Evolutionary conservation across 1,139 yeast genomes (phyloP), one percentile per base, ranked within the genome.

Genomic region (Candida neerlandica): DNA sequence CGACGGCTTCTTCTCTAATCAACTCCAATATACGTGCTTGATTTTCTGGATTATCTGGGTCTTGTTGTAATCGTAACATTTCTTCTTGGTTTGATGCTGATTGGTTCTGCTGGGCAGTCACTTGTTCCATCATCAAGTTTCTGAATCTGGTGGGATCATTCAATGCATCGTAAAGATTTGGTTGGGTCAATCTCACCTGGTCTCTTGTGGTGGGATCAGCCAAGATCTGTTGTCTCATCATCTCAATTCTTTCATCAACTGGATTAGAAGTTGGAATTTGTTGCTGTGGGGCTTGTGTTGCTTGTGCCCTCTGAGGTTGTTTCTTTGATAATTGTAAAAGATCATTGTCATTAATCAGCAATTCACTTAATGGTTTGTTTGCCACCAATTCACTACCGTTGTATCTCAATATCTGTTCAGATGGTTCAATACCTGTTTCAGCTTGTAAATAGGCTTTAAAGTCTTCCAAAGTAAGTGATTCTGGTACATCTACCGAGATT

Each of bases 401-500:
- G 57, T 71, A 73, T 29, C 72, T 64, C 46, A 88, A 59, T 12
- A 75, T 65, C 61, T 85, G 89, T 19, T 69, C 59, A 0, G 57
- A 54, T 2, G 81, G 72, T 5, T 73, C 72, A 34, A 86, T 76
- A 21, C 73, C 78, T 18, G 90, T 80, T 60, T 91, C 97, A 2
- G 90, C 85, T 56, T 85, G 90, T 5, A 92, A 65, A 56, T 87
- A 85, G 0, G 96, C 96, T 53, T 82, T 77, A 58, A 92, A 79
- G 63, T 91, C 97, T 12, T 66, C 77, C 7, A 90, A 64, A 0
- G 82, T 63, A 73, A 91, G 79, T 16, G 86, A 86, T 1, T 73
- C 80, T 2, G 91, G 82, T 2, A 86, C 76, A 48, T 86, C 91
- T 1, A 83, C 77, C 1, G 80, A 54, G 16, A 73, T 56, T 21